Percentiles rank a stretch among this genome's conserved stretches.
phyloP scores from a whole-genome alignment of 257 asterid genomes.

The Haberlea rhodopensis region DNA sequence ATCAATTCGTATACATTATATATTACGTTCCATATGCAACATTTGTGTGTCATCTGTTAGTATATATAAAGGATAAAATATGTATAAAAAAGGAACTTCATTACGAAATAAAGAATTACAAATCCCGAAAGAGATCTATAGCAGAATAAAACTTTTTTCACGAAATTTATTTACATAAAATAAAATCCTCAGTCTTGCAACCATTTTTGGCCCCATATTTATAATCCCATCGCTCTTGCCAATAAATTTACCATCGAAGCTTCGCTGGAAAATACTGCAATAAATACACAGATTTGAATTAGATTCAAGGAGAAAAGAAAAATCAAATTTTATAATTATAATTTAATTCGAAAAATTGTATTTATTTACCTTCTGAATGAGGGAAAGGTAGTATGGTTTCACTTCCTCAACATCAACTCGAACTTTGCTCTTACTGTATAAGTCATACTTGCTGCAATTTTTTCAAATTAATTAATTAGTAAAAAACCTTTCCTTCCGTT shows the following conservation, averaged over 20 bases:
- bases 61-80: neutral
- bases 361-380: conserved; percentile 54
- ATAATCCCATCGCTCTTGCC: neutral
- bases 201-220: neutral
- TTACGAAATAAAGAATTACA: conserved; percentile 10
- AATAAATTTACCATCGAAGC: conserved; percentile 50
- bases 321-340: neutral
- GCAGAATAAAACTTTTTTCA: neutral
- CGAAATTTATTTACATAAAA: neutral
- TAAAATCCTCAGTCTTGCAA: neutral
- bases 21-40: no score
- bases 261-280: conserved; percentile 71
- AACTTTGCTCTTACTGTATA: conserved; percentile 52
- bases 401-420: conserved; percentile 35
- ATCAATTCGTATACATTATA: no score
- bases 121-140: neutral
- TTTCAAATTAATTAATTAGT: neutral
- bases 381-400: conserved; percentile 68
- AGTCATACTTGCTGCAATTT: conserved; percentile 45
- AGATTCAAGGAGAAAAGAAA: neutral
- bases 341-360: no score
- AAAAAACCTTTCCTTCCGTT: no score
- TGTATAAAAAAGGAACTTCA: neutral
- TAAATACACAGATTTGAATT: neutral
- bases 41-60: no score